Evolutionary conservation across 768 basidiomycete species (phyloP).

Genomic region (Xerocomellus amylosporus): DNA sequence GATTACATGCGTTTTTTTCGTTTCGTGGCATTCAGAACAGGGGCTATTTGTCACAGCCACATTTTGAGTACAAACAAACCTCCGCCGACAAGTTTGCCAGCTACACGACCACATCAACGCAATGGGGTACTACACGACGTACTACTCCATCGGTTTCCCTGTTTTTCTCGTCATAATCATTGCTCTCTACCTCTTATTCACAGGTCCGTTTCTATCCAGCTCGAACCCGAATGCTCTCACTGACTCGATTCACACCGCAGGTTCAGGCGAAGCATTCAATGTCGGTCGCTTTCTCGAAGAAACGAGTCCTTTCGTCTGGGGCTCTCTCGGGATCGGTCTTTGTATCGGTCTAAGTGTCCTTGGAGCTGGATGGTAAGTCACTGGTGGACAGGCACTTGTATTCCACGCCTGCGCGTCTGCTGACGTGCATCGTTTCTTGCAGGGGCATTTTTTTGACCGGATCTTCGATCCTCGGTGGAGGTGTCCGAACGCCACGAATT

Average conservation of each 20-base stretch:
- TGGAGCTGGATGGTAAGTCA: slow-evolving; percentile 89
- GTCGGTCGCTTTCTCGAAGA: slow-evolving; percentile 92
- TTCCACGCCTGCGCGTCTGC: not conserved
- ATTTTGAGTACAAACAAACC: slow-evolving; percentile 7
- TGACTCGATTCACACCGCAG: slow-evolving; percentile 36
- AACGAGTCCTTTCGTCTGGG: slow-evolving; percentile 92
- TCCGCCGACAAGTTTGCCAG: not conserved
- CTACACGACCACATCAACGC: not conserved
- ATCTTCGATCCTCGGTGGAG: slow-evolving; percentile 93
- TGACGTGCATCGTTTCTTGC: slow-evolving; percentile 1
- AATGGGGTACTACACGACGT: slow-evolving; percentile 37
- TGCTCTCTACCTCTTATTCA: slow-evolving; percentile 86
- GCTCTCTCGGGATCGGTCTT: slow-evolving; percentile 82
- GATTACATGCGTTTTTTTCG: not conserved
- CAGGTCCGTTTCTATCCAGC: slow-evolving; percentile 50
- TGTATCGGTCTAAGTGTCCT: slow-evolving; percentile 92
- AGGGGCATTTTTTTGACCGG: slow-evolving; percentile 99
- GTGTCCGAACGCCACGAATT: slow-evolving; percentile 90
- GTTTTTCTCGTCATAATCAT: slow-evolving; percentile 60
- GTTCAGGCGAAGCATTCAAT: slow-evolving; percentile 90
- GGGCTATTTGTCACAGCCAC: not conserved
- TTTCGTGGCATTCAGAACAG: not conserved
- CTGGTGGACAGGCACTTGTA: not conserved
- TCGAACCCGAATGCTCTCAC: not conserved
- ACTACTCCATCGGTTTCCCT: slow-evolving; percentile 69